Conservation (phyloP, 2,329 filamentous ascomycete species). For the Piedraia hortae region DNA sequence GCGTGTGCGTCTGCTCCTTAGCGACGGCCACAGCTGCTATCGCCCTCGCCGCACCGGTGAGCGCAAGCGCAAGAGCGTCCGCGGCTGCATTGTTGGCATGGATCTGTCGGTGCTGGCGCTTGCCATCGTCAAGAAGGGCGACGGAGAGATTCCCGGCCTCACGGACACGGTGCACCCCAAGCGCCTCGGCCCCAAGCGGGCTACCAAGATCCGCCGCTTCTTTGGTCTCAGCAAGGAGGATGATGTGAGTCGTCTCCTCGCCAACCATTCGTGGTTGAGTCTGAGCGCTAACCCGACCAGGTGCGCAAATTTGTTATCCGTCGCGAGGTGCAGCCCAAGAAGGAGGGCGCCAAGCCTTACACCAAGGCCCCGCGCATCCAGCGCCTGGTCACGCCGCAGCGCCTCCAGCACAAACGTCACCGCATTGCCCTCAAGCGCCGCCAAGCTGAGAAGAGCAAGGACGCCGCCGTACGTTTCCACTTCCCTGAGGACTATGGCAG, state of each 20-base stretch:
- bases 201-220: slow-evolving; percentile 99
- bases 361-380: slow-evolving; percentile 99
- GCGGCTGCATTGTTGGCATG: slow-evolving; percentile 92
- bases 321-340: slow-evolving; percentile 90
- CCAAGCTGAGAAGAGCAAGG: slow-evolving; percentile 88
- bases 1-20: slow-evolving; percentile 89
- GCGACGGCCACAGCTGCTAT: slow-evolving; percentile 98
- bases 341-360: slow-evolving; percentile 91
- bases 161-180: slow-evolving; percentile 98
- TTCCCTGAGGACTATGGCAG: slow-evolving; percentile 1
- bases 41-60: slow-evolving; percentile 90
- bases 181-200: slow-evolving; percentile 97
- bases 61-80: slow-evolving; percentile 98
- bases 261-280: slow-evolving; percentile 10
- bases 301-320: slow-evolving; percentile 99
- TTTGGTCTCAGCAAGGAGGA: slow-evolving; percentile 99
- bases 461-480: slow-evolving; percentile 61
- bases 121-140: slow-evolving; percentile 92
- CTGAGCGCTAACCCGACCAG: slow-evolving; percentile 23
- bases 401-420: slow-evolving; percentile 99
- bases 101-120: slow-evolving; percentile 90
- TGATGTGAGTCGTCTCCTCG: slow-evolving; percentile 60
- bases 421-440: slow-evolving; percentile 94
- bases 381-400: slow-evolving; percentile 96
- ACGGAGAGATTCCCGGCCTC: slow-evolving; percentile 74